Conservation (phyloP, 305 asterid species). For the Coffea humblotiana region DNA sequence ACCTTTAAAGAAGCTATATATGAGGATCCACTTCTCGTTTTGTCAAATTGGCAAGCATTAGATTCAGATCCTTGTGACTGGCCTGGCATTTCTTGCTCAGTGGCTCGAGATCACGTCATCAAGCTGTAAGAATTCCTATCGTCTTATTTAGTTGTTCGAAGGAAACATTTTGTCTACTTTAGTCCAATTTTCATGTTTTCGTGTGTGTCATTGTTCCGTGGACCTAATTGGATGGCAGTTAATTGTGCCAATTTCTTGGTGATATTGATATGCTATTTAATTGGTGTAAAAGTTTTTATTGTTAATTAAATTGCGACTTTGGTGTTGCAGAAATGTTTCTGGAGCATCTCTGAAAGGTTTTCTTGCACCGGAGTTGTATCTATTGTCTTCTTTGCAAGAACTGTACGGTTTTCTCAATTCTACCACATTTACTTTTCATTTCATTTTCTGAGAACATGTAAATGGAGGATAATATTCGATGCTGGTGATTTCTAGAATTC, state of each 20-base stretch:
- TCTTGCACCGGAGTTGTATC: constrained; percentile 67
- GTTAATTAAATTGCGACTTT: constrained; percentile 19
- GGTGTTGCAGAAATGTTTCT: constrained; percentile 74
- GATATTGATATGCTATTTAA: not conserved
- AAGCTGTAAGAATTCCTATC: constrained; percentile 57
- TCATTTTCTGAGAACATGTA: not conserved
- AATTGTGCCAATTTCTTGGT: not conserved
- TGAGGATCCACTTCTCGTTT: constrained; percentile 77
- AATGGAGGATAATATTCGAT: constrained; percentile 20
- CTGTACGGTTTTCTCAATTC: constrained; percentile 45
- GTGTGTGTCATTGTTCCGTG: not conserved
- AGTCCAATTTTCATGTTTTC: constrained; percentile 2
- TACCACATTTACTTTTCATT: not conserved
- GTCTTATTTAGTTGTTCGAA: constrained; percentile 1
- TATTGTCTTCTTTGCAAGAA: constrained; percentile 66
- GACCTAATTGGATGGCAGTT: not conserved
- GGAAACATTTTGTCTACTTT: not conserved
- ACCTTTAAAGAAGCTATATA: constrained; percentile 80
- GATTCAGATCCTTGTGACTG: constrained; percentile 86
- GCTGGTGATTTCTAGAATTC: constrained; percentile 43
- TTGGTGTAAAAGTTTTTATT: constrained; percentile 7
- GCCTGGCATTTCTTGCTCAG: constrained; percentile 73
- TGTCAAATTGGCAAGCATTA: constrained; percentile 80
- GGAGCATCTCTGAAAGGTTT: constrained; percentile 81
- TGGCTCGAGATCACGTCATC: constrained; percentile 62